Percentiles rank a stretch among this genome's conserved stretches.
Conservation (phyloP, 345 rosid genomes). For the Eucalyptus coolabah region DNA sequence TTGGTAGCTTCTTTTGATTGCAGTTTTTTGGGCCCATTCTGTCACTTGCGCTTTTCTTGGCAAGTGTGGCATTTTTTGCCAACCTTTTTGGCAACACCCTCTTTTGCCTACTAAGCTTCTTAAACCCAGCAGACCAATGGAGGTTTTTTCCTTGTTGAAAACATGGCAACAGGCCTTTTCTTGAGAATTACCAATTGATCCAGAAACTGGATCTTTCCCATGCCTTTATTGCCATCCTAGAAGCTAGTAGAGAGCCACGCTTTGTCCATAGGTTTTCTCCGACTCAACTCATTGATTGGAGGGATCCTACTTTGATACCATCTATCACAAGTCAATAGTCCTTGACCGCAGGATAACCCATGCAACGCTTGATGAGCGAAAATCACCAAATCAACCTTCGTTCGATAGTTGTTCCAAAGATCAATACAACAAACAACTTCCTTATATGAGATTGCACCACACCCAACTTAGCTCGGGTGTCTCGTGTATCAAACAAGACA, state of each 20-base stretch:
- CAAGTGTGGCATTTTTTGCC: too few relatives aligned
- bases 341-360: rapidly evolving
- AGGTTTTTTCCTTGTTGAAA: rapidly evolving
- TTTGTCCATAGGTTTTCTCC: rapidly evolving
- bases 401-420: too few relatives aligned
- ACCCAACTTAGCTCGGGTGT: rapidly evolving
- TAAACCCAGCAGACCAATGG: too few relatives aligned
- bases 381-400: rapidly evolving
- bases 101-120: too few relatives aligned
- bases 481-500: rapidly evolving
- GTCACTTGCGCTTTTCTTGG: too few relatives aligned
- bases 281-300: rapidly evolving
- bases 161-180: rapidly evolving
- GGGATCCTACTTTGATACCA: rapidly evolving
- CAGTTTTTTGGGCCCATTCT: rapidly evolving
- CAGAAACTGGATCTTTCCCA: rapidly evolving
- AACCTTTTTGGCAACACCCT: too few relatives aligned
- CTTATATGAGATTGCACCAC: too few relatives aligned
- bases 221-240: rapidly evolving
- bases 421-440: rapidly evolving
- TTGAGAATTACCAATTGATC: rapidly evolving
- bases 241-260: rapidly evolving
- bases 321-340: rapidly evolving
- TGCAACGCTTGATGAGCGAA: rapidly evolving
- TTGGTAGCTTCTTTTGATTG: too few relatives aligned